A percentile compares a stretch with the other conserved stretches of the same genome.
These are phyloP conservation scores for Vitis hybrid DNA, from an alignment of 177 flowering plant species.

Conservation along the genomic window DNA sequence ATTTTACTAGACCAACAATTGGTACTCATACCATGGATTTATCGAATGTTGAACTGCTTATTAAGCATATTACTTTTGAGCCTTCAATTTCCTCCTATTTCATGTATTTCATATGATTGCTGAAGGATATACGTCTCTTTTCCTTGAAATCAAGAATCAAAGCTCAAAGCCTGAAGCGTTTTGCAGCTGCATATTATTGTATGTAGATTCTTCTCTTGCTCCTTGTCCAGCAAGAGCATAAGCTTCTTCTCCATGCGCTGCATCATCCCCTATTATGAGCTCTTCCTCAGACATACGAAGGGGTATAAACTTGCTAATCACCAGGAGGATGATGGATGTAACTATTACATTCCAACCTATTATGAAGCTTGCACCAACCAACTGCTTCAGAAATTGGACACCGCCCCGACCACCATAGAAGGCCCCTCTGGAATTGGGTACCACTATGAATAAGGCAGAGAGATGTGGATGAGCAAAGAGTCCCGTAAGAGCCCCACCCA, in stretches of 20 bases:
- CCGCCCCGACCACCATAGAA: too few species aligned
- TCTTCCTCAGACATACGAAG: not conserved
- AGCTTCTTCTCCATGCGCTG: slow-evolving; percentile 39
- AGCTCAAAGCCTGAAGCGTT: too few species aligned
- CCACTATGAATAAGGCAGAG: slow-evolving; percentile 6
- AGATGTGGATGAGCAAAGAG: slow-evolving; percentile 36
- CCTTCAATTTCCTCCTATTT: not conserved
- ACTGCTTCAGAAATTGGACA: slow-evolving; percentile 25
- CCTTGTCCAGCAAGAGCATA: slow-evolving; percentile 33
- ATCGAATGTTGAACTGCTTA: not conserved
- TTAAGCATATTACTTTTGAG: not conserved
- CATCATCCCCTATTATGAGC: slow-evolving; percentile 33
- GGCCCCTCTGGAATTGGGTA: too few species aligned
- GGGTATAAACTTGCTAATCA: too few species aligned
- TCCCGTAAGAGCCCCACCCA: slow-evolving; percentile 33
- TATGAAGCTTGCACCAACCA: slow-evolving; percentile 10
- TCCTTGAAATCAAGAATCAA: too few species aligned
- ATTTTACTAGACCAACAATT: not conserved
- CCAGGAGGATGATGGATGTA: too few species aligned
- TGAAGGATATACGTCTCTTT: too few species aligned
- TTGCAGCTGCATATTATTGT: not conserved
- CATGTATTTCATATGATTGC: too few species aligned
- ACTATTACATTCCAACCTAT: too few species aligned
- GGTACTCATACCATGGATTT: not conserved
- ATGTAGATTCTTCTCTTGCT: not conserved